Evolutionary conservation across 129 eudicot species (phyloP), one percentile per base, ranked within the genome.

Genomic region (Solidago caesia): DNA sequence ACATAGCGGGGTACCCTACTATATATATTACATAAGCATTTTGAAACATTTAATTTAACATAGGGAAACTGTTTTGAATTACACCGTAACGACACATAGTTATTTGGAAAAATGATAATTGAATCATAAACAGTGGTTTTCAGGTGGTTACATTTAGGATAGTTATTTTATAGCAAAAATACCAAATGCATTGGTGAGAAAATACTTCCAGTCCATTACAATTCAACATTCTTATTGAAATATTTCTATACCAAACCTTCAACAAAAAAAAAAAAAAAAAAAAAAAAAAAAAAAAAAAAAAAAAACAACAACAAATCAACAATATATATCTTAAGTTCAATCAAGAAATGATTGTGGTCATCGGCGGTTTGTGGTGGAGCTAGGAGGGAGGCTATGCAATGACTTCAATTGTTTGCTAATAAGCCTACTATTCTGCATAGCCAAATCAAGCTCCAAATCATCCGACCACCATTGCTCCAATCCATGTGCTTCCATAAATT

Each of bases 381-480:
- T 53, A 72, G 89, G 56, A 8, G 92, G 98, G 6, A 83, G 78
- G 63, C 84, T 82, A 77, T 90, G 82, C 78, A 94, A 76, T 5
- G 98, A 94, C 79, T 90, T 86, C 49, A 94, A 84, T 66, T 94
- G 96, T 83, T 84, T 83, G 52, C 88, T 90, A 44, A 92, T 87
- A 67, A 90, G 87, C 89, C 90, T 94, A 70, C 97, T 94, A 75
- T 81, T 88, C 13, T 82, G 81, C 7, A 94, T 60, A 41, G 90
- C 96, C 86, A 85, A 77, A 72, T 87, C 91, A 26, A 94, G 82
- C 46, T 94, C 97, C 87, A 94, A 79, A 72, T 94, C 97, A 81
- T 94, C 97, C 27, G 96, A 81, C 98, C 98, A 90, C 98, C 98
- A 94, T 75, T 94, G 98, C 79, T 94, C 96, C 79, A 94, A 73